A percentile compares a stretch with the other conserved stretches of the same genome.
These are phyloP conservation scores for Prillingera fragicola DNA, from an alignment of 1,284 basidiomycete genomes.

Conservation along the genomic window DNA sequence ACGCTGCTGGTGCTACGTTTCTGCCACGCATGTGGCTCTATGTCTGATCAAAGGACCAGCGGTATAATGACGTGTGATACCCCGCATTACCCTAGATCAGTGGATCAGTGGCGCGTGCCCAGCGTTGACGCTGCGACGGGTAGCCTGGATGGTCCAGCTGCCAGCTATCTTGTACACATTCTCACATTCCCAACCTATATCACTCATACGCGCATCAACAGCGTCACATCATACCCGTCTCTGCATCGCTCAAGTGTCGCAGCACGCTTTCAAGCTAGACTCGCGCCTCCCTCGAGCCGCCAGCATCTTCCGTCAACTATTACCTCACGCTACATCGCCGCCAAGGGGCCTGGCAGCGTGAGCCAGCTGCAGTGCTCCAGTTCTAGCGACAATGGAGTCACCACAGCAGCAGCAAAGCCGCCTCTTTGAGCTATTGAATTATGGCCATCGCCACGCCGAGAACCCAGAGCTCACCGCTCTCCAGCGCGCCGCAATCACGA, in stretches of 20 bases:
- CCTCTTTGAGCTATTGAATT: conserved; percentile 10
- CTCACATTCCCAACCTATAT: not conserved
- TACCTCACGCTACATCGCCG: not conserved
- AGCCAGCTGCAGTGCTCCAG: too few species aligned
- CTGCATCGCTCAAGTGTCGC: too few species aligned
- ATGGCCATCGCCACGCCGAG: conserved; percentile 13
- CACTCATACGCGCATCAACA: not conserved
- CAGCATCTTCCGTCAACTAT: not conserved
- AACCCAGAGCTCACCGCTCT: conserved; percentile 14
- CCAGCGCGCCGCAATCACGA: conserved; percentile 25
- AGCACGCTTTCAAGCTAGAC: too few species aligned
- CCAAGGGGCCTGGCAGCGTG: too few species aligned
- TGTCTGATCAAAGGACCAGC: too few species aligned
- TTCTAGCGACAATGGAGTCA: conserved; percentile 7
- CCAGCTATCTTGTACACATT: not conserved
- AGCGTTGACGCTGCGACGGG: not conserved
- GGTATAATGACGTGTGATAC: conserved; percentile 16
- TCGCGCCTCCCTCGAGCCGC: not conserved
- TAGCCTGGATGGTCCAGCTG: not conserved
- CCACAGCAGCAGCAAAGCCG: conserved; percentile 6
- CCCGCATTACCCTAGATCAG: too few species aligned
- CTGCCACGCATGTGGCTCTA: too few species aligned
- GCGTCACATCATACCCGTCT: not conserved
- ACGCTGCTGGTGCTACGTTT: too few species aligned
- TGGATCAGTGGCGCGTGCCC: not conserved